Evolutionary conservation across 306 rosid species (phyloP).

Genomic region (Trichosanthes truncata): DNA sequence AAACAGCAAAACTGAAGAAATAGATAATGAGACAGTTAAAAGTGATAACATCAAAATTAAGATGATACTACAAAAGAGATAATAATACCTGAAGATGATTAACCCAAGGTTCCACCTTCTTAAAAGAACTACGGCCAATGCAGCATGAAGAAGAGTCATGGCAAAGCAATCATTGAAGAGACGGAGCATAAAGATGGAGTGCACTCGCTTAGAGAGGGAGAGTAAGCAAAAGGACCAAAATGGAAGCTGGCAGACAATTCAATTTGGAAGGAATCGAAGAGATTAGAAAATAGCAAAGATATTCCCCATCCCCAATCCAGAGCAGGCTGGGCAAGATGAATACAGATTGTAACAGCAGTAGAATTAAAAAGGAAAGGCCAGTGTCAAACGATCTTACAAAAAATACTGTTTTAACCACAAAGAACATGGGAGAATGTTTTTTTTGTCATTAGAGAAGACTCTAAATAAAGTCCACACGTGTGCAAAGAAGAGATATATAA

Average conservation of each 20-base stretch:
- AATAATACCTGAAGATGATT: conserved; percentile 67
- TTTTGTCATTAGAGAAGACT: not conserved
- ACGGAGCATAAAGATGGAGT: conserved; percentile 86
- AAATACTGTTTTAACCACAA: not conserved
- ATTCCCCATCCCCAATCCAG: not conserved
- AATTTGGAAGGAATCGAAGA: not conserved
- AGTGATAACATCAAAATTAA: conserved; percentile 4
- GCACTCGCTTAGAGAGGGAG: conserved; percentile 82
- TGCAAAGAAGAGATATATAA: not conserved
- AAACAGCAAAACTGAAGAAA: conserved; percentile 69
- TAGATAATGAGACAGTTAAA: conserved; percentile 17
- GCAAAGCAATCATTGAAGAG: conserved; percentile 88
- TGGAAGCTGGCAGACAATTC: conserved; percentile 50
- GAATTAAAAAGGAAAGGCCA: not conserved
- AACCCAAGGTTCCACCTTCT: conserved; percentile 82
- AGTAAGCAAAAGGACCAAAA: conserved; percentile 80
- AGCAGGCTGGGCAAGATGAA: not conserved
- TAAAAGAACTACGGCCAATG: conserved; percentile 51
- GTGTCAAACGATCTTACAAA: not conserved
- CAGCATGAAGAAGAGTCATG: conserved; percentile 62
- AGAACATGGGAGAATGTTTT: not conserved
- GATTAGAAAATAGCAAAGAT: not conserved
- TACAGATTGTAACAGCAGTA: not conserved
- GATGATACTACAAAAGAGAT: not conserved
- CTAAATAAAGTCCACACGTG: not conserved